phyloP scores from a whole-genome alignment of 2,329 filamentous ascomycete genomes.

The Pyrenophora graminea region DNA sequence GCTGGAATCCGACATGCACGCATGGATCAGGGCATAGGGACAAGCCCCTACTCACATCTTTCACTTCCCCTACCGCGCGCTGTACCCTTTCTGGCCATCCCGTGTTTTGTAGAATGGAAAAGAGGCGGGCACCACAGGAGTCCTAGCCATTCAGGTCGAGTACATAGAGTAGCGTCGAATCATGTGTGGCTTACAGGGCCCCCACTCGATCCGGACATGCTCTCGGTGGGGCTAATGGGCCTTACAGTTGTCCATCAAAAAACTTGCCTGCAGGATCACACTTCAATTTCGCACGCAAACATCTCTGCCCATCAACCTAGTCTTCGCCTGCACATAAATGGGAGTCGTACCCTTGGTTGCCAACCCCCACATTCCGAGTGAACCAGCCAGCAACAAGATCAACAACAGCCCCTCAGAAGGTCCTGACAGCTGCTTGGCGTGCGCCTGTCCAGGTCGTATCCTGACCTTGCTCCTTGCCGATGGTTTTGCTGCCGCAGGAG shows the following conservation, averaged over 20 bases:
- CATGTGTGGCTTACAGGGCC: not conserved
- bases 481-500: too few species aligned
- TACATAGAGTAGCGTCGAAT: conserved; percentile 7
- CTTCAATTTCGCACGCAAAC: too few species aligned
- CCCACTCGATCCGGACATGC: not conserved
- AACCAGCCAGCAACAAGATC: too few species aligned
- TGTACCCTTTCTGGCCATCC: not conserved
- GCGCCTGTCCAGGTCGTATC: too few species aligned
- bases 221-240: not conserved
- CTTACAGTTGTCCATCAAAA: not conserved
- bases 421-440: too few species aligned
- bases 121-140: not conserved
- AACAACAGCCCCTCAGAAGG: too few species aligned
- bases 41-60: conserved; percentile 1
- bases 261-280: not conserved
- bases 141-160: not conserved
- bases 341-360: too few species aligned
- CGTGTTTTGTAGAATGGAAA: conserved; percentile 12
- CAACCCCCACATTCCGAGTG: too few species aligned
- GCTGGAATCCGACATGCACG: not conserved
- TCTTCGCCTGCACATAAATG: too few species aligned
- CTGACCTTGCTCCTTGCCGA: too few species aligned
- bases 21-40: conserved; percentile 7
- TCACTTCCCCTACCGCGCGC: conserved; percentile 14
- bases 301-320: too few species aligned